Evolutionary conservation across 1,139 yeast genomes (phyloP), one percentile per base, ranked within the genome.

Genomic region (Candida dubliniensis): DNA sequence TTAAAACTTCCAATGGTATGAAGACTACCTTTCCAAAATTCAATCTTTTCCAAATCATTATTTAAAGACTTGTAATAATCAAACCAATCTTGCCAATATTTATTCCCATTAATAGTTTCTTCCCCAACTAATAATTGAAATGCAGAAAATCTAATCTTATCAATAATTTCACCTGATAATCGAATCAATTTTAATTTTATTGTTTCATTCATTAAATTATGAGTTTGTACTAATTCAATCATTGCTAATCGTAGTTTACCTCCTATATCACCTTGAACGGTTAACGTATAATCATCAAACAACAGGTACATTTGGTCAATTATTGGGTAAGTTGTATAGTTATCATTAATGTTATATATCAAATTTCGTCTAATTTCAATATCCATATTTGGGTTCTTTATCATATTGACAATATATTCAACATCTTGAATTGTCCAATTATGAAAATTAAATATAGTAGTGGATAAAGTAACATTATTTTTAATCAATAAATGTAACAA

Each of bases 201-300:
- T 35, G 9, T 15, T 5, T 40, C 40, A 8, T 31, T 31, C 31
- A 46, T 44, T 8, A 36, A 38, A 7, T 42, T 47, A 51, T 74
- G 71, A 2, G 53, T 41, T n/a, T 27, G 12, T 2, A 52, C 45
- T 12, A 50, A 35, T 0, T 51, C 46, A 8, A 84, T 57, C 4
- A 79, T 57, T 8, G 58, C 48, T 6, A 84, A 61, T 41, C 97
- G 70, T 1, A 89, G 77, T 58, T 82, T 77, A 32, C 89, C 79
- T 2, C 97, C 97, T 11, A 84, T 87, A 61, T 85, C 93, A 13
- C 93, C 93, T 58, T 81, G 86, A 41, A 78, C 79, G 0, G 89
- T 82, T 2, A 74, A 65, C 0, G 90, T 81, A 54, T 84, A 84
- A 52, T 85, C 91, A 51, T 82, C 81, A 34, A 84, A 60, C 36